These are phyloP conservation scores for Diaporthe caulivora DNA, from an alignment of 2,329 filamentous ascomycete species.

Conservation along the genomic window DNA sequence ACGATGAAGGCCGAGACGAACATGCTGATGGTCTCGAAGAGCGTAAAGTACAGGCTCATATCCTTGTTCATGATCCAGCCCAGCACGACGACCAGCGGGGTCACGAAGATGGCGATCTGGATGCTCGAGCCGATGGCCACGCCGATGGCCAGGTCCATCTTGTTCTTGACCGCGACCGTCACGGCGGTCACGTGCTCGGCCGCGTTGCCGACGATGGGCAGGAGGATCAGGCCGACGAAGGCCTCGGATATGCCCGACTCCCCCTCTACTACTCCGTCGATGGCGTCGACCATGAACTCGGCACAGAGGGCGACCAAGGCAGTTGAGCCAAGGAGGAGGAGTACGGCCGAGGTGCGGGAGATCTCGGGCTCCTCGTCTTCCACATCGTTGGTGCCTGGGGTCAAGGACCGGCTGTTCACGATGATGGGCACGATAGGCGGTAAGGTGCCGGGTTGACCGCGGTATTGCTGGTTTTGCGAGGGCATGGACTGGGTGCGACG, in stretches of 20 bases:
- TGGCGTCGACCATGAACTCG: slow-evolving; percentile 77
- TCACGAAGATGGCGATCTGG: slow-evolving; percentile 79
- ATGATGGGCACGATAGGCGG: slow-evolving; percentile 49
- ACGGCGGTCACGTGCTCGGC: slow-evolving; percentile 80
- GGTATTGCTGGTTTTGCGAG: slow-evolving; percentile 41
- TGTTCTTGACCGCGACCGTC: slow-evolving; percentile 79
- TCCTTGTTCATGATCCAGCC: slow-evolving; percentile 76
- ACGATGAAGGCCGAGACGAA: slow-evolving; percentile 89
- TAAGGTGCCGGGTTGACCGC: slow-evolving; percentile 42
- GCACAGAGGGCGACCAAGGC: slow-evolving; percentile 76
- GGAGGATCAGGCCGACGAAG: slow-evolving; percentile 79
- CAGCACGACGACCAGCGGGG: slow-evolving; percentile 76
- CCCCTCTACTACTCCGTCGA: slow-evolving; percentile 70
- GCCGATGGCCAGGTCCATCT: slow-evolving; percentile 81
- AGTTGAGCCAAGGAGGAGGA: slow-evolving; percentile 73
- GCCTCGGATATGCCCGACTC: slow-evolving; percentile 69
- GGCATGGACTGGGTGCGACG: slow-evolving; percentile 71
- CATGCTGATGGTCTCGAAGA: slow-evolving; percentile 89
- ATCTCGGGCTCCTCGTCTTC: slow-evolving; percentile 47
- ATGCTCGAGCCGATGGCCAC: slow-evolving; percentile 79
- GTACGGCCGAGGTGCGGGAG: slow-evolving; percentile 67
- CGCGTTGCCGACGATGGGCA: slow-evolving; percentile 80
- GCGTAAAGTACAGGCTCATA: slow-evolving; percentile 87
- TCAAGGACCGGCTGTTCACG: slow-evolving; percentile 45
- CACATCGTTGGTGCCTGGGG: slow-evolving; percentile 41